Percentiles rank a stretch among this genome's conserved stretches.
Evolutionary conservation across 2,329 filamentous ascomycete species (phyloP).

Genomic region (Cryoendolithus antarcticus): DNA sequence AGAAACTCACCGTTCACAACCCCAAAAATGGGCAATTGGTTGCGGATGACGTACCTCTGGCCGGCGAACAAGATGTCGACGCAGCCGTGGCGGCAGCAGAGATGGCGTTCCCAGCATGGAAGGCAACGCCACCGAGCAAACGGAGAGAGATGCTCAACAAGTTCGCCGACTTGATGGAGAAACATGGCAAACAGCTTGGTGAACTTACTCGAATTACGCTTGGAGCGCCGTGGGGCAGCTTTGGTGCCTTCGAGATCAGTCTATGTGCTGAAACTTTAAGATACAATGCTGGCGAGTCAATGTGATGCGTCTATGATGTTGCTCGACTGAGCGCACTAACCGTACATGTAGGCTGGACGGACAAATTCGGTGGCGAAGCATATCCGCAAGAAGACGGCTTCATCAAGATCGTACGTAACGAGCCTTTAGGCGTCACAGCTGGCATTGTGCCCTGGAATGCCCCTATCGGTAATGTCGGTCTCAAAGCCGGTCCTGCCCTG

Average conservation of each 20-base stretch:
- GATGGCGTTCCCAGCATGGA: conserved; percentile 57
- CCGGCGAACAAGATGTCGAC: conserved; percentile 42
- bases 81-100: conserved; percentile 49
- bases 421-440: conserved; percentile 29
- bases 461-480: conserved; percentile 26
- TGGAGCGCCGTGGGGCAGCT: conserved; percentile 32
- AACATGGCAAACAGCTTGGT: conserved; percentile 42
- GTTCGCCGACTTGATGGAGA: conserved; percentile 36
- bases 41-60: conserved; percentile 35
- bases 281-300: no score
- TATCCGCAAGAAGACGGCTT: conserved; percentile 17
- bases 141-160: conserved; percentile 59
- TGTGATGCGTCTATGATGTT: conserved; percentile 36
- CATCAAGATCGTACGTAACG: conserved; percentile 26
- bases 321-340: conserved; percentile 5
- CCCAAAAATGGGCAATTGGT: conserved; percentile 39
- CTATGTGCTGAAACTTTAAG: conserved; percentile 20
- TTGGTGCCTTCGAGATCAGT: conserved; percentile 33
- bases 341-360: conserved; percentile 9
- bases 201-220: conserved; percentile 35
- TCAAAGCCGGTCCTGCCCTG: conserved; percentile 4
- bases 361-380: conserved; percentile 16
- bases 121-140: conserved; percentile 42
- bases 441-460: conserved; percentile 33
- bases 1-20: conserved; percentile 38